Evolutionary conservation across 23 red algal species (phyloP), one percentile per base, ranked within the genome.

Genomic region (Chondrus crispus): DNA sequence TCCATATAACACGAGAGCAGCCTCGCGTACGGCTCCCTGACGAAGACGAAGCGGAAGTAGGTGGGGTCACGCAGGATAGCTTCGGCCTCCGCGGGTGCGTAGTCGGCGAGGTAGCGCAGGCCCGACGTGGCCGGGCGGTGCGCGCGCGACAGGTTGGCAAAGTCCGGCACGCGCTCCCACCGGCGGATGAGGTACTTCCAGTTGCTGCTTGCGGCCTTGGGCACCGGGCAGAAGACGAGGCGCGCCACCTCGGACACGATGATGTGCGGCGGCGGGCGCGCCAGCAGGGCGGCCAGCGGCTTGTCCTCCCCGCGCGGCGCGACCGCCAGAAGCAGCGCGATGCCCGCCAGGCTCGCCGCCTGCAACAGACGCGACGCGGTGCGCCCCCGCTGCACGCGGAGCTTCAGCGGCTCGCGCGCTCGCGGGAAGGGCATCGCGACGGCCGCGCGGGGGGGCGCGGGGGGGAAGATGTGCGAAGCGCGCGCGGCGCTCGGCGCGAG

Each of bases 101-200:
- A 98, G 76, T 94, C 90, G 11, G 89, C 71, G n/a, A 98, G 87
- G 51, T 93, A 98, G 46, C 85, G 82, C 2, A 98, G 55, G 39
- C 95, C 91, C 1, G 86, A 92, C 5, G 84, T 38, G 2, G 53
- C 48, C 7, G 72, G 76, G 9, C 62, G 54, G 47, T 98, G 85
- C 11, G 85, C 84, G 45, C 39, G 47, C 50, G 64, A 30, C 5
- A 98, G 71, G 57, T 94, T 53, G 5, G 78, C 80, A 72, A 95
- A 98, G 64, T 94, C 85, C 5, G 63, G 33, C 10, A 94, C 32
- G 16, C 86, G 43, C n/a, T 98, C 95, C 18, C 81, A 89, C 42
- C 85, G 82, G 24, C 95, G 75, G 46, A 98, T 94, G 24, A 98
- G 75, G 40, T 80, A 94, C 84, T 98, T 98, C 95, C 95, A 98